These are phyloP conservation scores for Pouteria glomerata DNA, from an alignment of 148 eudicot genomes.

Conservation along the genomic window DNA sequence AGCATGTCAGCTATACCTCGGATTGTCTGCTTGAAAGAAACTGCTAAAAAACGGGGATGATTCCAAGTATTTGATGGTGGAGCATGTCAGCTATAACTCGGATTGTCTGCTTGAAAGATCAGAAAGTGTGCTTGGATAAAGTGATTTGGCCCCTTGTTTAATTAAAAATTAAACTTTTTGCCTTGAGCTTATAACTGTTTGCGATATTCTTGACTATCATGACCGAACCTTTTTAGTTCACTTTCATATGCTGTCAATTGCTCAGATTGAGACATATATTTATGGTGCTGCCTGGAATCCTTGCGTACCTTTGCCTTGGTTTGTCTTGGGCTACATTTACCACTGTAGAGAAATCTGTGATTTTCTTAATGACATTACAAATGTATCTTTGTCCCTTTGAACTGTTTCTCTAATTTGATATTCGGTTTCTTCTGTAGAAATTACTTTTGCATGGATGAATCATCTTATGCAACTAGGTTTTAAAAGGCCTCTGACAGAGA, in stretches of 20 bases:
- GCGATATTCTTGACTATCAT: not conserved
- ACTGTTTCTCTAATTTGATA: slow-evolving; percentile 9
- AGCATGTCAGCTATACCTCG: no score
- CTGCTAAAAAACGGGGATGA: no score
- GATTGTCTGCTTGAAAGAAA: no score
- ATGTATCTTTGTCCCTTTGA: not conserved
- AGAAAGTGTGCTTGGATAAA: not conserved
- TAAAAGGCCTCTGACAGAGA: slow-evolving; percentile 90
- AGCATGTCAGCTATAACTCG: no score
- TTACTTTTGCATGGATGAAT: slow-evolving; percentile 77
- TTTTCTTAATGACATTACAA: not conserved
- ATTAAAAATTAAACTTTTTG: not conserved
- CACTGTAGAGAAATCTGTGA: not conserved
- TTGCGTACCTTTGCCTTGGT: not conserved
- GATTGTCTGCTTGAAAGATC: no score
- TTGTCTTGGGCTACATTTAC: not conserved
- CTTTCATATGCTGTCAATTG: not conserved
- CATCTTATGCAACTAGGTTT: slow-evolving; percentile 79
- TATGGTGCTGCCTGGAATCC: not conserved
- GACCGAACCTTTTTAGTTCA: not conserved
- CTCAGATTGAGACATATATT: not conserved
- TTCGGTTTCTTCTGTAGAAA: slow-evolving; percentile 38
- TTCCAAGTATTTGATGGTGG: no score
- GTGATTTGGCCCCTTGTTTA: slow-evolving; percentile 1
- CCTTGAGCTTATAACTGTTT: not conserved